These are phyloP conservation scores for Fusarium lateritium DNA, from an alignment of 2,329 filamentous ascomycete genomes.

Conservation along the genomic window DNA sequence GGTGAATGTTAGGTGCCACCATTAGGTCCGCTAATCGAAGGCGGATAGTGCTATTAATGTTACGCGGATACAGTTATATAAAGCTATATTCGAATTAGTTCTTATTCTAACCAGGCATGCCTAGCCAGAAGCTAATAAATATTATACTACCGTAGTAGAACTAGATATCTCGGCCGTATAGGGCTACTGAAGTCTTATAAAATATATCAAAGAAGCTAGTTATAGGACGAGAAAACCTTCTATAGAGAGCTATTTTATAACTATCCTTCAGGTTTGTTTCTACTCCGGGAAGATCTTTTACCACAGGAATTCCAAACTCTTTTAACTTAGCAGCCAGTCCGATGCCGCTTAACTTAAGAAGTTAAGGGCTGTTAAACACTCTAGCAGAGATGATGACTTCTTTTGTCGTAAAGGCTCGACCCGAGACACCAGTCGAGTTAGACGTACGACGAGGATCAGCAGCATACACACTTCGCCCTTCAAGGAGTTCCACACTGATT, in stretches of 20 bases:
- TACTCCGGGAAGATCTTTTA: not conserved
- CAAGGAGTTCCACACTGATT: constrained; percentile 16
- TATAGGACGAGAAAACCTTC: too few species aligned
- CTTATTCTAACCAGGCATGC: too few species aligned
- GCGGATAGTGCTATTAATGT: too few species aligned
- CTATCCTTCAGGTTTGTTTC: constrained; percentile 1
- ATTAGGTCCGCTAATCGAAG: too few species aligned
- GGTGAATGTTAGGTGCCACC: too few species aligned
- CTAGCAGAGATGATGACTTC: constrained; percentile 16
- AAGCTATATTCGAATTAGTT: too few species aligned
- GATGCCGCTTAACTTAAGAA: not conserved
- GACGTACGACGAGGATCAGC: constrained; percentile 10
- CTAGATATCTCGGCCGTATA: too few species aligned
- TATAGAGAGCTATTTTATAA: not conserved
- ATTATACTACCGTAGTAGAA: too few species aligned
- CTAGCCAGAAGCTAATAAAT: too few species aligned
- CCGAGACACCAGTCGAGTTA: not conserved
- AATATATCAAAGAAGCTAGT: too few species aligned
- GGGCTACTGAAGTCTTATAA: too few species aligned
- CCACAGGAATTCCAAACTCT: not conserved
- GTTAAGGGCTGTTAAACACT: constrained; percentile 6
- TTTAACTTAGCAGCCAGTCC: not conserved
- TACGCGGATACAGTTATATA: too few species aligned
- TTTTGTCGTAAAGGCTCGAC: not conserved
- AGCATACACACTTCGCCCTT: constrained; percentile 1